Evolutionary conservation across 768 basidiomycete genomes (phyloP).

Genomic region (Termitomyces sp.): DNA sequence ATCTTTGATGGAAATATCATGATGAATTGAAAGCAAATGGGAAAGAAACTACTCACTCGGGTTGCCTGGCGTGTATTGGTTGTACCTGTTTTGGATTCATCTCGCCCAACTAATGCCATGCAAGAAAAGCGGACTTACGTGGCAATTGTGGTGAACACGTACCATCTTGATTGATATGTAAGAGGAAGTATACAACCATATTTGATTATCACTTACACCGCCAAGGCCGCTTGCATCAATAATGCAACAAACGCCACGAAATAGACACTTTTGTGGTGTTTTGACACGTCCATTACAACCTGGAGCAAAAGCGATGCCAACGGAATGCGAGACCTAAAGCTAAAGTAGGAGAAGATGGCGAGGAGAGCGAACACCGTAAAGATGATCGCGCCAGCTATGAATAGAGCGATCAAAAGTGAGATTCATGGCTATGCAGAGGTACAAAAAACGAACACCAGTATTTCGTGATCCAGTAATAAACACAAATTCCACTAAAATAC

Average conservation of each 20-base stretch:
- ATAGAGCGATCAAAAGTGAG: not conserved
- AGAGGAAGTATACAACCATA: not conserved
- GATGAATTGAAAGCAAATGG: not conserved
- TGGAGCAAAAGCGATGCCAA: slow-evolving; percentile 76
- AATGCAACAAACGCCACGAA: slow-evolving; percentile 71
- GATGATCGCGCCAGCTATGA: slow-evolving; percentile 74
- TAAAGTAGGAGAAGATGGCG: slow-evolving; percentile 73
- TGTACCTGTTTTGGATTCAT: slow-evolving; percentile 31
- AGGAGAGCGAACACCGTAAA: slow-evolving; percentile 79
- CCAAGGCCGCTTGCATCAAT: slow-evolving; percentile 66
- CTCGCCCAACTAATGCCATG: not conserved
- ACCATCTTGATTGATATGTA: slow-evolving; percentile 49
- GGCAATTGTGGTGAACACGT: slow-evolving; percentile 72
- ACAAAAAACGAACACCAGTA: slow-evolving; percentile 55
- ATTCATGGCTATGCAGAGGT: not conserved
- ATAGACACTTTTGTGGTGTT: slow-evolving; percentile 66
- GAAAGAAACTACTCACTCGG: slow-evolving; percentile 43
- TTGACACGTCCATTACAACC: slow-evolving; percentile 77
- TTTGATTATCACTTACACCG: slow-evolving; percentile 47
- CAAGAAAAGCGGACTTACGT: slow-evolving; percentile 39
- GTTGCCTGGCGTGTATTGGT: slow-evolving; percentile 77
- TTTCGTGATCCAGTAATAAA: slow-evolving; percentile 71
- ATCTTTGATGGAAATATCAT: not conserved
- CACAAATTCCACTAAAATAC: slow-evolving; percentile 57
- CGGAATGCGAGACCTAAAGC: slow-evolving; percentile 70